Evolutionary conservation across 768 basidiomycete species (phyloP).

Genomic region (Thelephora aurantiotincta): DNA sequence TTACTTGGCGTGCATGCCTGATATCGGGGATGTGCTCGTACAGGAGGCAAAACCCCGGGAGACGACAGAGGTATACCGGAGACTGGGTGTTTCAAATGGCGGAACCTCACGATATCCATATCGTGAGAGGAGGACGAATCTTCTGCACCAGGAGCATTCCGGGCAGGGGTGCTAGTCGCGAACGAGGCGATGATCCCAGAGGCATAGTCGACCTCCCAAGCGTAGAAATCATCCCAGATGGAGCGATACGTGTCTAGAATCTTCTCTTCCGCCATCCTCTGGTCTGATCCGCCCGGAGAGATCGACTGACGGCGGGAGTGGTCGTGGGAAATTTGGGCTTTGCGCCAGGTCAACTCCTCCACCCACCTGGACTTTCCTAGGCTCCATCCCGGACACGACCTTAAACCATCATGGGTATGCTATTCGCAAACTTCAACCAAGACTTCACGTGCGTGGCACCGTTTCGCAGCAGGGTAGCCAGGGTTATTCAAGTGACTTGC

Average conservation of each 20-base stretch:
- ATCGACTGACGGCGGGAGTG: no score
- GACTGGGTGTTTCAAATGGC: neutral
- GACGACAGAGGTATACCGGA: neutral
- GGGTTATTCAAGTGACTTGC: slow-evolving; percentile 3
- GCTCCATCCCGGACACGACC: no score
- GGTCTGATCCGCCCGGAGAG: neutral
- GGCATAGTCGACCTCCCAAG: slow-evolving; percentile 25
- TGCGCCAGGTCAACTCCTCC: no score
- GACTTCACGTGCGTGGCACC: slow-evolving; percentile 67
- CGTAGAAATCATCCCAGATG: slow-evolving; percentile 32
- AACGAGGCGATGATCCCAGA: slow-evolving; percentile 13
- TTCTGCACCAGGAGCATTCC: neutral
- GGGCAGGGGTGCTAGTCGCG: neutral
- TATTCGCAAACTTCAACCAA: slow-evolving; percentile 95
- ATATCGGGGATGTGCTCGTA: slow-evolving; percentile 21
- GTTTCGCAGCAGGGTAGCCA: neutral
- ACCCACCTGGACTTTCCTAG: no score
- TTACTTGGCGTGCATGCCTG: slow-evolving; percentile 32
- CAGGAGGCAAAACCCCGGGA: neutral
- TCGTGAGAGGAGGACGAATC: neutral
- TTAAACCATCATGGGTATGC: slow-evolving; percentile 21
- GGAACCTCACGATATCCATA: neutral
- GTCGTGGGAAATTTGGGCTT: no score
- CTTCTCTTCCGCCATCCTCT: no score
- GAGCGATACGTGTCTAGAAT: slow-evolving; percentile 17